Evolutionary conservation across 75 land plant genomes (phyloP), one percentile per base, ranked within the genome.

Genomic region (Pinus albicaulis): DNA sequence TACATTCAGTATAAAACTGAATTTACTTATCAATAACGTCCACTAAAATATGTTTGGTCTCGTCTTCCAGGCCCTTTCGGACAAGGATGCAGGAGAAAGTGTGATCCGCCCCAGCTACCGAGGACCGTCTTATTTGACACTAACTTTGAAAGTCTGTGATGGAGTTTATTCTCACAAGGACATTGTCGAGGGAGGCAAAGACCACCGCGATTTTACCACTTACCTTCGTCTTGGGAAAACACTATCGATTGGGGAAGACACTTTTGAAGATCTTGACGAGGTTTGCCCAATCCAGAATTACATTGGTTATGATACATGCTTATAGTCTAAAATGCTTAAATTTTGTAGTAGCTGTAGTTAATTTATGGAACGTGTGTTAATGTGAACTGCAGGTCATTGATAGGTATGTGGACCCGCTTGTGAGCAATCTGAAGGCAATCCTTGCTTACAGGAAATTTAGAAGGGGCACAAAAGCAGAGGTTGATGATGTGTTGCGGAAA

Each of bases 191-290:
- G 90, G 93, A 56, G 95, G 91, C 52, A 96, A 96, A 79, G 99
- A 96, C 53, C 84, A 90, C 44, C 90, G 88, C 41, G 93, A 93
- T 77, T 80, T 94, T 34, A 89, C 95, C 12, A 92, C 98, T 83
- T 82, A 94, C 63, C 90, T 96, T 34, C 90, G 95, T 59, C 85
- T 96, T 55, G 98, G 99, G 69, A 94, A 96, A 74, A 92, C 89
- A 12, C 78, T 96, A 28, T 90, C 84, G 26, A 96, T 96, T 56
- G 98, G 91, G 41, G 92, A 92, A 8, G 99, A 96, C 74, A 86
- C 88, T 23, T 96, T 90, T 83, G 98, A 96, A 76, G 98, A 94
- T 82, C 84, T 96, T 55, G 99, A 96, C 77, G 98, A 94, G 95
- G 99, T 94, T 48, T 76, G 87, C 74, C 13, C 34, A 16, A 8